Percentiles rank a stretch among this genome's conserved stretches.
Evolutionary conservation across 805 yeast genomes (phyloP).

Genomic region (Saccharomycopsis capsularis): DNA sequence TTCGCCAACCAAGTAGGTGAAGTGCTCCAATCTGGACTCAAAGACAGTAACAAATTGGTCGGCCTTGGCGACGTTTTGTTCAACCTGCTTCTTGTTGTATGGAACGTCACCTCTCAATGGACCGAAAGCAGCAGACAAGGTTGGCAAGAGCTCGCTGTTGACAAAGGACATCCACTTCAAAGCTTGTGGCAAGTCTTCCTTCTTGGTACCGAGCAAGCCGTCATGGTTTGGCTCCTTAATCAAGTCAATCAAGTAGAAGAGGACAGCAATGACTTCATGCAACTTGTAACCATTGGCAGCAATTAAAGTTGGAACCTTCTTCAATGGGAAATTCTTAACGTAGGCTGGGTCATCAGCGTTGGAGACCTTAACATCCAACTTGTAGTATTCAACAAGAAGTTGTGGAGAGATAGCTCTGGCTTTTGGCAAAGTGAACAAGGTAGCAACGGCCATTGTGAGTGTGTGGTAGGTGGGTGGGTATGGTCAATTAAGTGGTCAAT

Average conservation of each 20-base stretch:
- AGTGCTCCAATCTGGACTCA: conserved; percentile 12
- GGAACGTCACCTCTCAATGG: conserved; percentile 31
- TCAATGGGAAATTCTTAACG: conserved; percentile 14
- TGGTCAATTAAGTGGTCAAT: not conserved
- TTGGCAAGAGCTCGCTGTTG: conserved; percentile 10
- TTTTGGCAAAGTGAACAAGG: conserved; percentile 9
- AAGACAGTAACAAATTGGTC: conserved; percentile 5
- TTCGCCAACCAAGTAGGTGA: conserved; percentile 19
- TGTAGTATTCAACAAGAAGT: conserved; percentile 10
- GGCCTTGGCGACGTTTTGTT: conserved; percentile 4
- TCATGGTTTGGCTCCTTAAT: conserved; percentile 4
- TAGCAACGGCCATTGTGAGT: not conserved
- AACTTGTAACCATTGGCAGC: conserved; percentile 11
- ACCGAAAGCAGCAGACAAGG: conserved; percentile 42
- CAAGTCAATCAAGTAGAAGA: conserved; percentile 10
- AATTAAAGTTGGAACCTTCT: conserved; percentile 15
- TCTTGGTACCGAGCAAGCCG: conserved; percentile 21
- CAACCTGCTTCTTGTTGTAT: conserved; percentile 13
- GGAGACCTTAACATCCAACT: conserved; percentile 9
- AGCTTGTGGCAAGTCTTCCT: conserved; percentile 11
- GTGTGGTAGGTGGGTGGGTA: not conserved
- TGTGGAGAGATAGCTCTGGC: conserved; percentile 10
- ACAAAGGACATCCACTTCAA: conserved; percentile 17
- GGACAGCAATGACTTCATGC: conserved; percentile 18
- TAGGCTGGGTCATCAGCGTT: conserved; percentile 39